These are phyloP conservation scores for Sphaerulina vaccinii DNA, from an alignment of 2,329 filamentous ascomycete genomes.

Conservation along the genomic window DNA sequence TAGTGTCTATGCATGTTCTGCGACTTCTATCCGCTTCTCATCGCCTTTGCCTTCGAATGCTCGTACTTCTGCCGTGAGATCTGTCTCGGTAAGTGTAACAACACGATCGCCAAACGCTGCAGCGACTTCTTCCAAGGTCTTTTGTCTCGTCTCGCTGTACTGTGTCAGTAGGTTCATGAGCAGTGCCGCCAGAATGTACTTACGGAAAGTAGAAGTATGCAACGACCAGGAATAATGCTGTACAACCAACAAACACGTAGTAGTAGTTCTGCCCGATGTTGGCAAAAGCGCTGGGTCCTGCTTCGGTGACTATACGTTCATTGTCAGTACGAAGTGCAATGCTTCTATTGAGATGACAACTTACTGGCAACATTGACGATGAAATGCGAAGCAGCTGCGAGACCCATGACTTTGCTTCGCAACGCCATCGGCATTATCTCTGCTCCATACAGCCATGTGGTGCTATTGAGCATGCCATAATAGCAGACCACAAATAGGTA, in stretches of 20 bases:
- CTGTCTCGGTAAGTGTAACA: constrained; percentile 30
- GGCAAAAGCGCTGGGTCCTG: constrained; percentile 55
- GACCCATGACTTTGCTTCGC: constrained; percentile 55
- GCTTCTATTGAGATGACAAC: no score
- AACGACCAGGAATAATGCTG: constrained; percentile 51
- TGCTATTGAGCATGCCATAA: constrained; percentile 38
- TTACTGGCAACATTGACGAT: constrained; percentile 39
- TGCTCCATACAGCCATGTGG: constrained; percentile 45
- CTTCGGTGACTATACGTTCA: constrained; percentile 28
- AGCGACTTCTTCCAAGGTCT: constrained; percentile 36
- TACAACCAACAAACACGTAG: constrained; percentile 58
- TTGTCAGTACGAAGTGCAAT: no score
- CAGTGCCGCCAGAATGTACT: neutral
- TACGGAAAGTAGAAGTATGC: constrained; percentile 56
- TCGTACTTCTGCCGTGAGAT: constrained; percentile 25
- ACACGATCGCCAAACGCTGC: constrained; percentile 37
- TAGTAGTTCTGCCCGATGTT: constrained; percentile 61
- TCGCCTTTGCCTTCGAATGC: constrained; percentile 27
- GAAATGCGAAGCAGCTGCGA: constrained; percentile 40
- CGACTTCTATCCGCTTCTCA: neutral
- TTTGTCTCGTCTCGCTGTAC: constrained; percentile 32
- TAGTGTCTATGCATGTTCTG: no score
- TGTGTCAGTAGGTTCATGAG: constrained; percentile 8
- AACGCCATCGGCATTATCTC: constrained; percentile 54
- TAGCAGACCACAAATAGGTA: constrained; percentile 57